Evolutionary conservation across 805 yeast genomes (phyloP).

Genomic region (Sugiyamaella chiloensis): DNA sequence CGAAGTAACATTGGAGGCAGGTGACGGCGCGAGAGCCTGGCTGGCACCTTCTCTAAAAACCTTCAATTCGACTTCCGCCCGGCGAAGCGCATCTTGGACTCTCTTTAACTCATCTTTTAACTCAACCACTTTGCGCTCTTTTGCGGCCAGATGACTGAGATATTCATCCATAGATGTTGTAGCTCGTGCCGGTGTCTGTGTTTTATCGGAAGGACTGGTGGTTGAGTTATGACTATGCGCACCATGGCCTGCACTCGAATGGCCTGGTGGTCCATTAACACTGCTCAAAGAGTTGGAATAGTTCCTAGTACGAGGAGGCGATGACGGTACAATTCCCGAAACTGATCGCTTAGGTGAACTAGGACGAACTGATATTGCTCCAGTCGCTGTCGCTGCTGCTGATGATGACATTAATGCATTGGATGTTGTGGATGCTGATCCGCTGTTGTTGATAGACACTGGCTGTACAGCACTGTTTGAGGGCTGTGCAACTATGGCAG

Average conservation of each 20-base stretch:
- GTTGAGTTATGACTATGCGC: not conserved
- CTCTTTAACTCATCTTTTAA: conserved; percentile 30
- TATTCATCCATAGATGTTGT: conserved; percentile 19
- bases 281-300: conserved; percentile 2
- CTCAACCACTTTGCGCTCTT: conserved; percentile 38
- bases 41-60: conserved; percentile 28
- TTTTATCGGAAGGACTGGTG: not conserved
- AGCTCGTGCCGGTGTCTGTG: not conserved
- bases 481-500: not conserved
- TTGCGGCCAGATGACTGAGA: conserved; percentile 37
- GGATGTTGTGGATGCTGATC: not conserved
- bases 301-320: not conserved
- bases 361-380: conserved; percentile 4
- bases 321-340: not conserved
- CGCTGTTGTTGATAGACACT: not conserved
- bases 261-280: not conserved
- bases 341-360: conserved; percentile 5
- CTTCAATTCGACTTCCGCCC: conserved; percentile 37
- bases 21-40: conserved; percentile 19
- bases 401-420: not conserved
- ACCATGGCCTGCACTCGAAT: not conserved
- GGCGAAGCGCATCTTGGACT: conserved; percentile 31
- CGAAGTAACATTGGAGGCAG: not conserved
- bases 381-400: conserved; percentile 3
- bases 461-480: not conserved